Evolutionary conservation across 495 filamentous ascomycete species (phyloP).

Genomic region (Penicillium antarcticum): DNA sequence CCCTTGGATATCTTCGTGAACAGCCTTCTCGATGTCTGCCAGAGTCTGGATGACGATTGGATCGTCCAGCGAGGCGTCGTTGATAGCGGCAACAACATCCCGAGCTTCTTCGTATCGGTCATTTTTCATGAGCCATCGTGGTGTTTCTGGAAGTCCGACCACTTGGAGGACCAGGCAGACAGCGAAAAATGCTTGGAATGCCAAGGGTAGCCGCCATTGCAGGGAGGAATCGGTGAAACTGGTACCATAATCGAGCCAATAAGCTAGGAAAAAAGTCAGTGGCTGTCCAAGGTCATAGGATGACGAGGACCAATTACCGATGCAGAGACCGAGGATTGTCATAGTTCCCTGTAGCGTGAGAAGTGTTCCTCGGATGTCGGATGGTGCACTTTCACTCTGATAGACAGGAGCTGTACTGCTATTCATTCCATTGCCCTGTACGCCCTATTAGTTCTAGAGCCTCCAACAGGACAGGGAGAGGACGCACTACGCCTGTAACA

Average conservation of each 20-base stretch:
- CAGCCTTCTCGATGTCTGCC: slow-evolving; percentile 23
- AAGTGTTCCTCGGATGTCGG: slow-evolving; percentile 55
- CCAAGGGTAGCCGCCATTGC: slow-evolving; percentile 54
- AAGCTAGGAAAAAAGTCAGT: too few relatives aligned
- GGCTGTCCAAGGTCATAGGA: too few relatives aligned
- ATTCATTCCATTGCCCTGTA: slow-evolving; percentile 40
- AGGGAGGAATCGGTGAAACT: slow-evolving; percentile 41
- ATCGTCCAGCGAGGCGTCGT: neutral
- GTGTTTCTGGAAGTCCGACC: slow-evolving; percentile 59
- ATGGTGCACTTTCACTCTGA: slow-evolving; percentile 49
- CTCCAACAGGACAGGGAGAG: neutral
- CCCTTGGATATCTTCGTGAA: slow-evolving; percentile 4
- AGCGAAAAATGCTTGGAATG: slow-evolving; percentile 54
- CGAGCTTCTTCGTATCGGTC: slow-evolving; percentile 45
- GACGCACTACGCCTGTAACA: slow-evolving; percentile 31
- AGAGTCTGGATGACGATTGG: neutral
- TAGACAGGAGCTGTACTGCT: slow-evolving; percentile 46
- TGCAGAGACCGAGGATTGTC: slow-evolving; percentile 31
- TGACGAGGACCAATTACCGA: slow-evolving; percentile 13
- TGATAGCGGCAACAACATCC: slow-evolving; percentile 24
- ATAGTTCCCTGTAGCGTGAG: slow-evolving; percentile 41
- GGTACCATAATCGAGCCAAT: slow-evolving; percentile 54
- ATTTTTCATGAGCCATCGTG: slow-evolving; percentile 49
- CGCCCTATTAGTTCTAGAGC: neutral
- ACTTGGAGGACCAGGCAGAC: slow-evolving; percentile 51